phyloP scores from a whole-genome alignment of 495 filamentous ascomycete species.

The Hyaloscypha hepaticicola region DNA sequence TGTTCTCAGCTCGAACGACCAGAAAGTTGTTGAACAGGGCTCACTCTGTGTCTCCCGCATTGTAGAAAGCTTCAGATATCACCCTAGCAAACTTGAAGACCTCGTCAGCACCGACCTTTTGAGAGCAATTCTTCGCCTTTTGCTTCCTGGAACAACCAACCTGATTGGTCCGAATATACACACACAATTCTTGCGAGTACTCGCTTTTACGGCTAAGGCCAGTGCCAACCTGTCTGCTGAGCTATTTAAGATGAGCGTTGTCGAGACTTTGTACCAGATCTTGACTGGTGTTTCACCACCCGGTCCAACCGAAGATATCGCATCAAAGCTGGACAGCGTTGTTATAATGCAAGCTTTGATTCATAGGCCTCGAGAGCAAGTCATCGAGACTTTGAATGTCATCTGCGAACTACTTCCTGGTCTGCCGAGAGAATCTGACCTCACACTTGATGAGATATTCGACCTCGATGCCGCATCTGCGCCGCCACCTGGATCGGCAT shows the following conservation, averaged over 20 bases:
- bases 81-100: conserved; percentile 84
- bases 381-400: conserved; percentile 96
- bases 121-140: conserved; percentile 80
- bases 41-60: conserved; percentile 96
- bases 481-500: conserved; percentile 23
- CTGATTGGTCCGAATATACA: conserved; percentile 94
- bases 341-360: conserved; percentile 99
- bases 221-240: conserved; percentile 87
- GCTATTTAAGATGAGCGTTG: conserved; percentile 93
- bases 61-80: conserved; percentile 91
- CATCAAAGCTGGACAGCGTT: conserved; percentile 92
- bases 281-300: conserved; percentile 94
- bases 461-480: conserved; percentile 36
- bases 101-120: conserved; percentile 85
- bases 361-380: conserved; percentile 92
- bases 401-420: conserved; percentile 92
- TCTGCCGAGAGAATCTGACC: conserved; percentile 50
- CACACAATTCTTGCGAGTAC: conserved; percentile 89
- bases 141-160: conserved; percentile 93
- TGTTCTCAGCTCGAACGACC: conserved; percentile 88
- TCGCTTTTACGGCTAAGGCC: conserved; percentile 83
- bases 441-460: conserved; percentile 51
- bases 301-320: conserved; percentile 71
- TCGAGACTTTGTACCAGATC: conserved; percentile 97
- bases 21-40: conserved; percentile 94